A percentile compares a stretch with the other conserved stretches of the same genome.
Evolutionary conservation across 2,329 filamentous ascomycete genomes (phyloP).

Genomic region (Leptographium flavum): DNA sequence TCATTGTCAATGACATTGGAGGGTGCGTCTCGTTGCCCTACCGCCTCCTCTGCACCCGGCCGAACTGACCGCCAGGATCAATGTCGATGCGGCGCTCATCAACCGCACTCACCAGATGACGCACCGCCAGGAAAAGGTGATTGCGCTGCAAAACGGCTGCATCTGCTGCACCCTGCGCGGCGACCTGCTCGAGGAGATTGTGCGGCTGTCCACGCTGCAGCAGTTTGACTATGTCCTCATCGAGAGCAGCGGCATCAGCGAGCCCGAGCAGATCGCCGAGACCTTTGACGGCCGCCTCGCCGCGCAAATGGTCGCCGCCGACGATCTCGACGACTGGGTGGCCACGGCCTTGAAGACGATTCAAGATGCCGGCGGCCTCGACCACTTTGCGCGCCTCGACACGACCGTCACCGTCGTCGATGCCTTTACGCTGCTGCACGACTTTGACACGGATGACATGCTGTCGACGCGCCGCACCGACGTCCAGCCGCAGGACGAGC

Average conservation of each 20-base stretch:
- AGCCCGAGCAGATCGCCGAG: conserved; percentile 61
- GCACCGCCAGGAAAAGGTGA: conserved; percentile 47
- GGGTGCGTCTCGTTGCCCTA: conserved; percentile 22
- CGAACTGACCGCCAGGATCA: conserved; percentile 27
- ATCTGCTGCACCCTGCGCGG: conserved; percentile 65
- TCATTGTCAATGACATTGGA: conserved; percentile 62
- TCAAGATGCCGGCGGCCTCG: conserved; percentile 41
- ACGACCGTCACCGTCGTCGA: conserved; percentile 62
- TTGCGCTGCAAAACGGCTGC: conserved; percentile 58
- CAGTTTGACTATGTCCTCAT: conserved; percentile 59
- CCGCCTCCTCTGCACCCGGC: not conserved
- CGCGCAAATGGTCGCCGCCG: conserved; percentile 26
- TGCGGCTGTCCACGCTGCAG: conserved; percentile 44
- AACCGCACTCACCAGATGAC: conserved; percentile 40
- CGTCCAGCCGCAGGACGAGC: conserved; percentile 51
- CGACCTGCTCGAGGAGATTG: conserved; percentile 56
- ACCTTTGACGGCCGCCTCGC: conserved; percentile 49
- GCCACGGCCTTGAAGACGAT: conserved; percentile 17
- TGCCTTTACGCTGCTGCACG: conserved; percentile 56
- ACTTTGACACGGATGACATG: conserved; percentile 57
- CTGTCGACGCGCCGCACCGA: conserved; percentile 49
- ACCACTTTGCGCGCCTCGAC: conserved; percentile 51
- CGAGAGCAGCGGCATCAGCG: conserved; percentile 58
- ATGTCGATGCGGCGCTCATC: conserved; percentile 50
- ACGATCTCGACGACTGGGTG: conserved; percentile 11